Conservation (phyloP, 2,329 filamentous ascomycete genomes). For the Byssoonygena ceratinophila region DNA sequence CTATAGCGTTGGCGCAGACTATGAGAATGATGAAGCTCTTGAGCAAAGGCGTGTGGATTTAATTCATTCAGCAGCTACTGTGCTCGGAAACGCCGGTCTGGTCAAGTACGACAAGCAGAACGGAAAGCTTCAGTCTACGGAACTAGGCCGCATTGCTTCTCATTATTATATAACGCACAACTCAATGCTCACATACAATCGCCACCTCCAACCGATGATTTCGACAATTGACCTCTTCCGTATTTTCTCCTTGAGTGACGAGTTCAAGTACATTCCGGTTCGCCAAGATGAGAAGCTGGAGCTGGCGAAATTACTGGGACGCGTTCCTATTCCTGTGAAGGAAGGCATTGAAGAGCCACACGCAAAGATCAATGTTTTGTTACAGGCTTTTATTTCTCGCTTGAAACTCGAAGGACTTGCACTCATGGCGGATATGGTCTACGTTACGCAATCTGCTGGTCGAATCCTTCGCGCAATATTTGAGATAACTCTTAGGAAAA, state of each 20-base stretch:
- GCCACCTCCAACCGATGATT: conserved; percentile 84
- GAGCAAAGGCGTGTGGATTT: conserved; percentile 98
- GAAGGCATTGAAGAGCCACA: conserved; percentile 95
- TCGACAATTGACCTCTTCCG: conserved; percentile 93
- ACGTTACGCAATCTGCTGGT: conserved; percentile 94
- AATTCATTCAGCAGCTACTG: conserved; percentile 80
- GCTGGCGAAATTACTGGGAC: conserved; percentile 75
- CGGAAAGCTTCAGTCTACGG: conserved; percentile 78
- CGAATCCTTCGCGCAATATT: conserved; percentile 93
- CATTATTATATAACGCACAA: conserved; percentile 97
- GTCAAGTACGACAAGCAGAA: conserved; percentile 93
- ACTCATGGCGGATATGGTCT: conserved; percentile 96
- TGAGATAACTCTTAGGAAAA: conserved; percentile 94
- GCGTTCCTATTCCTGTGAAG: conserved; percentile 92
- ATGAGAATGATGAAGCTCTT: conserved; percentile 79
- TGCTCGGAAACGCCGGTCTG: conserved; percentile 77
- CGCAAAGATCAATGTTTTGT: conserved; percentile 93
- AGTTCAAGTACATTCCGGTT: conserved; percentile 98
- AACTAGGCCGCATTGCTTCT: conserved; percentile 88
- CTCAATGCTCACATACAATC: conserved; percentile 96
- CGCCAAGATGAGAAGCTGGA: conserved; percentile 96
- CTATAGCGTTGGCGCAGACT: conserved; percentile 92
- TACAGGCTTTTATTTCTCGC: conserved; percentile 93
- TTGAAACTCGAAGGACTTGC: conserved; percentile 89
- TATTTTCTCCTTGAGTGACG: conserved; percentile 87